A percentile compares a stretch with the other conserved stretches of the same genome.
Conservation (phyloP, 1,139 yeast species). For the Suhomyces yuchorum region DNA sequence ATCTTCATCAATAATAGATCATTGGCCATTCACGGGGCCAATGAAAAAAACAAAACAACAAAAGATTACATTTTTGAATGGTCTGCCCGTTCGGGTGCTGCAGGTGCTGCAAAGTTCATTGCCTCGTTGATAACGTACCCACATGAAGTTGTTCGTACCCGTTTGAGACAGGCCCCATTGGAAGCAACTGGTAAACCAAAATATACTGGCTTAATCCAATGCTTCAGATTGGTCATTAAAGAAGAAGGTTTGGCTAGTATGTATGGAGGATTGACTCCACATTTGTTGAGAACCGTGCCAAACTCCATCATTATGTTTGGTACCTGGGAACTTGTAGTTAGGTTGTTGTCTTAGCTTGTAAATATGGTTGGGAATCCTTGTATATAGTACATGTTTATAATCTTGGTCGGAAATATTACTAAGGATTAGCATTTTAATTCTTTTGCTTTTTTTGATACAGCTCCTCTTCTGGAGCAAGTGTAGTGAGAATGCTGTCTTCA, state of each 20-base stretch:
- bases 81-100: conserved; percentile 97
- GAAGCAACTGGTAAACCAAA: conserved; percentile 75
- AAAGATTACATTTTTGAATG: conserved; percentile 78
- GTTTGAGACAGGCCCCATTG: conserved; percentile 91
- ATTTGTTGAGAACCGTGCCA: conserved; percentile 93
- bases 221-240: conserved; percentile 76
- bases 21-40: conserved; percentile 45
- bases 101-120: conserved; percentile 92
- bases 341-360: conserved; percentile 49
- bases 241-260: conserved; percentile 92
- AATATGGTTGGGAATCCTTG: conserved; percentile 10
- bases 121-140: conserved; percentile 96
- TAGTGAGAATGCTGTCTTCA: background rate
- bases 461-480: conserved; percentile 10
- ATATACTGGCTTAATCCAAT: conserved; percentile 86
- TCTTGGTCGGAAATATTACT: background rate
- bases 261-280: conserved; percentile 98
- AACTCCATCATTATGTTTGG: conserved; percentile 99
- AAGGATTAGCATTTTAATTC: background rate
- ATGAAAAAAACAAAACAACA: conserved; percentile 48
- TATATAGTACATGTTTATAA: conserved; percentile 14
- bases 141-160: conserved; percentile 94
- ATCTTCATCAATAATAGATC: conserved; percentile 63
- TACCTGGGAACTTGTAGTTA: conserved; percentile 93
- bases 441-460: conserved; percentile 3